These are phyloP conservation scores for Citrus cavaleriei DNA, from an alignment of 345 rosid species.

Conservation along the genomic window DNA sequence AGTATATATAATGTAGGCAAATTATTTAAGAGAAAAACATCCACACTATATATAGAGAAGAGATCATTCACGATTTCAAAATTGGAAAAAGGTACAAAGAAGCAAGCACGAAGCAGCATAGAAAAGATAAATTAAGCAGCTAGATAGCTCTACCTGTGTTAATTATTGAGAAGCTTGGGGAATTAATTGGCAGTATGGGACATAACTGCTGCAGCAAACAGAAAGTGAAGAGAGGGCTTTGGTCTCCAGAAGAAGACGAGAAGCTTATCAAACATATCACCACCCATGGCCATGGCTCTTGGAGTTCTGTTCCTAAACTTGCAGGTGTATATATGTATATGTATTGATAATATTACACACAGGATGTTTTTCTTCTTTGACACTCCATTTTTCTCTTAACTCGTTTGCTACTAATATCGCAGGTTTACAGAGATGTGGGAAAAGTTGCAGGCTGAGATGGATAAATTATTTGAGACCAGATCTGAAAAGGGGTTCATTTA, in stretches of 20 bases:
- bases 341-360: neutral
- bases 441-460: constrained; percentile 68
- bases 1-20: neutral
- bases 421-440: constrained; percentile 67
- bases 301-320: constrained; percentile 61
- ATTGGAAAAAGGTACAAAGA: neutral
- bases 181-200: constrained; percentile 25
- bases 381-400: neutral
- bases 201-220: constrained; percentile 63
- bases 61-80: neutral
- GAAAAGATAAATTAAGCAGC: neutral
- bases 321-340: constrained; percentile 31
- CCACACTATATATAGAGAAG: neutral
- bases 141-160: neutral
- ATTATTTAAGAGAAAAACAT: neutral
- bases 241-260: constrained; percentile 76
- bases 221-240: constrained; percentile 65
- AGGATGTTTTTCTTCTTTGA: neutral
- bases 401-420: neutral
- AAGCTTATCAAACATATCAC: constrained; percentile 40
- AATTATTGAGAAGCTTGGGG: neutral
- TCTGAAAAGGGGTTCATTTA: constrained; percentile 52
- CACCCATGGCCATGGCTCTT: constrained; percentile 49
- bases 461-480: constrained; percentile 64
- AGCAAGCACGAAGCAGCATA: neutral